Evolutionary conservation across 2,329 filamentous ascomycete species (phyloP), one percentile per base, ranked within the genome.

Genomic region (Phyllosticta ampelicida): DNA sequence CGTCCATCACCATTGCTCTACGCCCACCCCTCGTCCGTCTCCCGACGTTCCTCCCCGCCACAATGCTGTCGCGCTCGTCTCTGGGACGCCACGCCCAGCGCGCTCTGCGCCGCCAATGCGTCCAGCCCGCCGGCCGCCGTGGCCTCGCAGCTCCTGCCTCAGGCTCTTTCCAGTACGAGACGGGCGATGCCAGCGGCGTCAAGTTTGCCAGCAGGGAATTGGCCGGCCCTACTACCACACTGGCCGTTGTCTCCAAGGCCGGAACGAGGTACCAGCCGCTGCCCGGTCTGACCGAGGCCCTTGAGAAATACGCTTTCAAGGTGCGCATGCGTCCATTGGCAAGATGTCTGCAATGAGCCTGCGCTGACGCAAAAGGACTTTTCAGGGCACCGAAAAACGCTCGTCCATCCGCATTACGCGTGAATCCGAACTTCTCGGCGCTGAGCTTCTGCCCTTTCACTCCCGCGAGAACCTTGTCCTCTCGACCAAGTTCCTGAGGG

Each of bases 241-340:
- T 99, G 65, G 90, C 91, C 59, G 76, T 99, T 64, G 89, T 99
- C 72, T 85, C 91, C 66, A 96, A 95, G 81, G 94, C 90, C 63
- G 94, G 94, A 70, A 95, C 92, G 63, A 83, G 94, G 75, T 97
- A 92, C 76, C 86, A 99, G 80, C 83, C 89, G 63, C 81, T 88
- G 65, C 94, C 94, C 63, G 94, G 94, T 64, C 82, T 96, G 74
- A 87, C 92, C 63, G 87, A 91, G 71, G 92, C 87, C 60, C 82
- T 99, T 65, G 88, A 94, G 79, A 88, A 90, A 74, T 99, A 95
- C 79, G 92, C 95, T 64, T 99, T 96, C 85, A 95, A 95, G 89
- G 94, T 90, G 74, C 67, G 65, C 53, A 18, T 18, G 3, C 49
- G 11, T 30, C 19, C 29, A 53, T 48, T 52, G 48, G 53, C 57